Evolutionary conservation across 2,329 filamentous ascomycete genomes (phyloP).

Genomic region (Monosporascus sp.): DNA sequence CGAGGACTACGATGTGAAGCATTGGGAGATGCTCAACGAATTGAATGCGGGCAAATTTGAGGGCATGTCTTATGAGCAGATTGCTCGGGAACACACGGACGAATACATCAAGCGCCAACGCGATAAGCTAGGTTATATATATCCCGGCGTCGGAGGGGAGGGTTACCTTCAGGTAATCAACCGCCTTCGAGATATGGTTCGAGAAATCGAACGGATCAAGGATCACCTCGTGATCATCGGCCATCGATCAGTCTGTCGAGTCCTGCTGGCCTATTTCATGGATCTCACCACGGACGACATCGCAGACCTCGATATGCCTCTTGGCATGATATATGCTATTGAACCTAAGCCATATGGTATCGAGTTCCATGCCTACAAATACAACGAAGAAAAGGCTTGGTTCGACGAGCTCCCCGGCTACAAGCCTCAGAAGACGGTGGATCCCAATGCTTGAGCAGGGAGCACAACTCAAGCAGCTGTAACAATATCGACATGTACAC

Average conservation of each 20-base stretch:
- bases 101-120: conserved; percentile 75
- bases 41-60: conserved; percentile 91
- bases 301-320: conserved; percentile 85
- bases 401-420: conserved; percentile 87
- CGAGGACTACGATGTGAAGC: conserved; percentile 93
- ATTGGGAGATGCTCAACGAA: conserved; percentile 97
- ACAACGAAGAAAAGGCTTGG: conserved; percentile 70
- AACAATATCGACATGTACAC: no score
- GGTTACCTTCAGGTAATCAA: conserved; percentile 97
- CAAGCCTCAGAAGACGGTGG: conserved; percentile 58
- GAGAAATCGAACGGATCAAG: conserved; percentile 94
- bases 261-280: conserved; percentile 94
- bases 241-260: conserved; percentile 85
- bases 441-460: conserved; percentile 27
- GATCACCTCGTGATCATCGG: conserved; percentile 91
- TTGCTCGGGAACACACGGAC: conserved; percentile 68
- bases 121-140: conserved; percentile 94
- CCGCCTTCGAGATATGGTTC: conserved; percentile 87
- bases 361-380: conserved; percentile 92
- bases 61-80: conserved; percentile 90
- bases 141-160: conserved; percentile 91
- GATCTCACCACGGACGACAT: conserved; percentile 87
- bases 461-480: neutral
- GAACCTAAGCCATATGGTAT: conserved; percentile 98
- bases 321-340: conserved; percentile 90